Evolutionary conservation across 164 flowering plant genomes (phyloP), one percentile per base, ranked within the genome.

Genomic region (Vitis rupestris): DNA sequence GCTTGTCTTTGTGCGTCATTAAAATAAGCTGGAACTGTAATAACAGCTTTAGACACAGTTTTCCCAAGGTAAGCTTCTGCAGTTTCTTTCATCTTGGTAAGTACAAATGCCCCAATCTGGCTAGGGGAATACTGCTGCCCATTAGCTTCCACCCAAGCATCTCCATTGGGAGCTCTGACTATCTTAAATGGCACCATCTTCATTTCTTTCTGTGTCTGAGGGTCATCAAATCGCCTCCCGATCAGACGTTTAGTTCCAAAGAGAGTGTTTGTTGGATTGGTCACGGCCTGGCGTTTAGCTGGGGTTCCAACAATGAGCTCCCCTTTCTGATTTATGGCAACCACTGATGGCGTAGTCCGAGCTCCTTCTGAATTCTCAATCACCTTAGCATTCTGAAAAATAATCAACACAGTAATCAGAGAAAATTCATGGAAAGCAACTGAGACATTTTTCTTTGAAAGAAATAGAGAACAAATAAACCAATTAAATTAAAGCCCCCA

Each of bases 1-100:
- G 92, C 92, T 75, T 86, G 92, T 60, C 92, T 82, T 60, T 86
- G 92, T 7, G 90, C 93, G 79, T 88, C 89, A 78, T 88, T 88
- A 65, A 88, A 88, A 54, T 88, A 88, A 10, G 90, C 89, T 23
- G 93, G 90, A 15, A 88, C 93, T 11, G 93, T 88, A 49, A 88
- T 66, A 8, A 87, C 93, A 64, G 90, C 90, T 65, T 83, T 85
- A n/a, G 82, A 50, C 19, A 88, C 82, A 6, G 83, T 70, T 66
- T 85, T 88, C 29, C 87, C 86, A 37, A 87, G 83, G 75, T 87
- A 88, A 13, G 90, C 64, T 64, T 87, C 93, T 1, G 93, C 90
- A 63, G 93, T 85, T 76, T 88, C 93, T 68, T 83, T 88, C 93
- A 88, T 88, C 74, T 88, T 88, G 17, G 87, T 87, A 51, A 88